phyloP scores from a whole-genome alignment of 805 yeast genomes.

The Schizosaccharomyces lindneri region DNA sequence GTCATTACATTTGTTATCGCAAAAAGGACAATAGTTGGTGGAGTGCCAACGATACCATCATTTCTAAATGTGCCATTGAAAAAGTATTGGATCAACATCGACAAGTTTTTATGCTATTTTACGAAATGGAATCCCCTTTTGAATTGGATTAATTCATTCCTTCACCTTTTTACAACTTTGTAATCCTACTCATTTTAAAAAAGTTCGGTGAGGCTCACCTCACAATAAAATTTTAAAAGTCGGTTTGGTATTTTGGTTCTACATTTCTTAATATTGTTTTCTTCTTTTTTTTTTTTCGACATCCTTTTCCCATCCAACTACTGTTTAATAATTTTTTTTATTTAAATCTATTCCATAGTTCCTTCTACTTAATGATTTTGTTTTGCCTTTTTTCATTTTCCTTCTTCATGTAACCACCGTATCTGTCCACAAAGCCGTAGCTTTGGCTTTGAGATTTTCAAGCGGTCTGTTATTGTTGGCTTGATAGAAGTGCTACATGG shows the following conservation, averaged over 20 bases:
- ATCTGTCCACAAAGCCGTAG: not conserved
- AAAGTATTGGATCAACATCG: not conserved
- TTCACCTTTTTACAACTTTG: not conserved
- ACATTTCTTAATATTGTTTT: no score
- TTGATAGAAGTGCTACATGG: not conserved
- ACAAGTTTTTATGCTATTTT: not conserved
- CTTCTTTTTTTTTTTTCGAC: no score
- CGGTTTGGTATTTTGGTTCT: no score
- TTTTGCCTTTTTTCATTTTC: not conserved
- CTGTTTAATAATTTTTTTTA: not conserved
- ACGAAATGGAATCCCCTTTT: not conserved
- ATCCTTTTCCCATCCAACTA: no score
- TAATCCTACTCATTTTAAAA: no score
- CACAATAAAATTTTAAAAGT: no score
- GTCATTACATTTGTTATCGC: not conserved
- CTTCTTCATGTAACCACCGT: not conserved
- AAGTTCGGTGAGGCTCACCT: no score
- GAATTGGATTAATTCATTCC: not conserved
- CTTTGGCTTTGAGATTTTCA: not conserved
- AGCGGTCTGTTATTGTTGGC: not conserved
- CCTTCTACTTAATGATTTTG: not conserved
- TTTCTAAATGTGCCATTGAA: not conserved
- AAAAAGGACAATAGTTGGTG: not conserved
- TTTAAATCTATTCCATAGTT: not conserved
- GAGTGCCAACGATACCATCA: not conserved